Conservation (phyloP, 1,284 basidiomycete genomes). For the Trichosporon coremiiforme region DNA sequence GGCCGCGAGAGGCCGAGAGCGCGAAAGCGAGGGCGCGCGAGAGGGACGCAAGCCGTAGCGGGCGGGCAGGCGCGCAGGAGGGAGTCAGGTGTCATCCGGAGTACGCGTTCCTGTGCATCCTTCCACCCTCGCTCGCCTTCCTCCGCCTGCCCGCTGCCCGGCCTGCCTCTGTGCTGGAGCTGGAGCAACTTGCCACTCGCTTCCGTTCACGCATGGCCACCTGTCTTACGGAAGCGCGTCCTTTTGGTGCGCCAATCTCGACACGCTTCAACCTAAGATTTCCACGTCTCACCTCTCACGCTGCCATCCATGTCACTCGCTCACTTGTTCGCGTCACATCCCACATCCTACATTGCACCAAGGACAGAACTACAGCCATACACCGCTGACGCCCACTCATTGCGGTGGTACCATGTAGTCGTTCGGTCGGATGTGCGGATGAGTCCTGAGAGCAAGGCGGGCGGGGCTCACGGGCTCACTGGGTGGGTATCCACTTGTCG, state of each 20-base stretch:
- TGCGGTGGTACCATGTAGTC: too few species aligned
- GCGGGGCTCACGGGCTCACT: too few species aligned
- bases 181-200: not conserved
- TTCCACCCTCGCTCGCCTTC: not conserved
- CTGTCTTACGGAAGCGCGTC: slow-evolving; percentile 3
- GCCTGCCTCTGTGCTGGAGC: not conserved
- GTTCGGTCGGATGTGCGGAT: not conserved
- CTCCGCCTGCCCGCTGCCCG: not conserved
- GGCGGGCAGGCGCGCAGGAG: slow-evolving; percentile 1
- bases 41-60: not conserved
- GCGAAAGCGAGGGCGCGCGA: not conserved
- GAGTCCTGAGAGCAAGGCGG: not conserved
- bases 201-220: not conserved
- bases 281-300: too few species aligned
- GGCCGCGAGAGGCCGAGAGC: not conserved
- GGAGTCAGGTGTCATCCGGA: not conserved
- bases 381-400: not conserved
- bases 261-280: not conserved
- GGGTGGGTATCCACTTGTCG: too few species aligned
- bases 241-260: not conserved
- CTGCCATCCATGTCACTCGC: too few species aligned
- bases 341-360: not conserved
- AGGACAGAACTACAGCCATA: not conserved
- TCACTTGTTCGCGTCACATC: too few species aligned
- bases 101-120: slow-evolving; percentile 7